Percentiles rank a stretch among this genome's conserved stretches.
Conservation (phyloP, 306 rosid genomes). For the Hylodesmum podocarpum region DNA sequence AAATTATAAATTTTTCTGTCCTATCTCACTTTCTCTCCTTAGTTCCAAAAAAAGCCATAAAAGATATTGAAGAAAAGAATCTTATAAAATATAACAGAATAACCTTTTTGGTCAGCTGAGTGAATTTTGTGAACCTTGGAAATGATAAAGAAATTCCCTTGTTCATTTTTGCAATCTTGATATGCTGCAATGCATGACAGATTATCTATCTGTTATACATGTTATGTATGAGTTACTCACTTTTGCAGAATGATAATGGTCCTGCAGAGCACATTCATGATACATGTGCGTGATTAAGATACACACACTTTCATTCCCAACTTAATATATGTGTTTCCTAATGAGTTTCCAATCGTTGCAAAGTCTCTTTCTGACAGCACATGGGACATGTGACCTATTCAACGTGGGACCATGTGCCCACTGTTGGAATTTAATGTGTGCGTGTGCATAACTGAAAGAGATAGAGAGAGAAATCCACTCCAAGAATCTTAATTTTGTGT, state of each 20-base stretch:
- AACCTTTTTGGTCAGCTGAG: neutral
- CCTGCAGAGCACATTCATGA: slow-evolving; percentile 6
- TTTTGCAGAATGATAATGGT: slow-evolving; percentile 30
- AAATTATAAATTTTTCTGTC: too few relatives aligned
- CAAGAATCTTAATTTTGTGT: slow-evolving; percentile 36
- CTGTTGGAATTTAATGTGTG: slow-evolving; percentile 38
- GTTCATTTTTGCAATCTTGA: neutral
- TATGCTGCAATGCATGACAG: neutral
- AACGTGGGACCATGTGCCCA: slow-evolving; percentile 49
- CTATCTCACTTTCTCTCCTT: too few relatives aligned
- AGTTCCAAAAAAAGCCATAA: neutral
- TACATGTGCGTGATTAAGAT: slow-evolving; percentile 43
- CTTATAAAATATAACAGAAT: neutral
- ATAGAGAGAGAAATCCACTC: slow-evolving; percentile 24
- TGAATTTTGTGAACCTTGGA: slow-evolving; percentile 9
- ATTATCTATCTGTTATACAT: slow-evolving; percentile 14
- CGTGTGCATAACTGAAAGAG: neutral
- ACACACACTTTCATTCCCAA: slow-evolving; percentile 33
- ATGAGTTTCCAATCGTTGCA: slow-evolving; percentile 37
- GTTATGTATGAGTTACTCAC: slow-evolving; percentile 14
- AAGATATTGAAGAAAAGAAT: neutral
- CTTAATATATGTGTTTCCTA: slow-evolving; percentile 28
- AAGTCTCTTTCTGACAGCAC: slow-evolving; percentile 58
- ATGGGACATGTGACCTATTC: slow-evolving; percentile 45
- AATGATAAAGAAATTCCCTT: slow-evolving; percentile 6